Percentiles rank a stretch among this genome's conserved stretches.
Evolutionary conservation across 1,284 basidiomycete genomes (phyloP).

Genomic region (Ustilago cynodontis): DNA sequence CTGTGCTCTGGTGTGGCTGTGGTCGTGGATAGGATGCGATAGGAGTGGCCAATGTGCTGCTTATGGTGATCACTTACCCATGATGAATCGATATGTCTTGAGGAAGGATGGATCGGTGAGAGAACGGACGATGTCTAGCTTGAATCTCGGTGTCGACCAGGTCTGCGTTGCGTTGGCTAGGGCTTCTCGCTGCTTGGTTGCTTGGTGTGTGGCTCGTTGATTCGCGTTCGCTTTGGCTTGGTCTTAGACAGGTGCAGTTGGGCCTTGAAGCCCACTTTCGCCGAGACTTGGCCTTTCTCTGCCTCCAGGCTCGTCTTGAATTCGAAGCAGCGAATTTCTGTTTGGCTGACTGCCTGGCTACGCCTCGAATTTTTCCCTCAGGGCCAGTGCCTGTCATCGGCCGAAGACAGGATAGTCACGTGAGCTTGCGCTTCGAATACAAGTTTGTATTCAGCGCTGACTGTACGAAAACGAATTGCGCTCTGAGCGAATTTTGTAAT

Average conservation of each 20-base stretch:
- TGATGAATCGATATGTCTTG: constrained; percentile 60
- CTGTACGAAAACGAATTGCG: too few species aligned
- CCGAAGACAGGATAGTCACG: too few species aligned
- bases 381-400: not conserved
- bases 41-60: constrained; percentile 24
- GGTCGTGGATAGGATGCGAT: constrained; percentile 21
- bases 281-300: too few species aligned
- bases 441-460: not conserved
- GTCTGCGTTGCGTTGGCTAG: not conserved
- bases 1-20: constrained; percentile 9
- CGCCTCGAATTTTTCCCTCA: too few species aligned
- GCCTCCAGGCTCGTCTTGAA: too few species aligned
- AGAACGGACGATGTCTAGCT: constrained; percentile 52
- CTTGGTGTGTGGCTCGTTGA: not conserved
- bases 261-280: too few species aligned
- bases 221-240: not conserved
- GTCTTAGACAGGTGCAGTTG: too few species aligned
- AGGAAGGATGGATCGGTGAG: constrained; percentile 55
- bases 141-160: constrained; percentile 27
- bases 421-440: too few species aligned
- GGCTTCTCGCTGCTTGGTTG: constrained; percentile 4
- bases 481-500: too few species aligned
- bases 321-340: too few species aligned
- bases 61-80: constrained; percentile 53
- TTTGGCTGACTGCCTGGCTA: too few species aligned